Percentiles rank a stretch among this genome's conserved stretches.
phyloP scores from a whole-genome alignment of 345 rosid species.

The Pelargonium nanum region DNA sequence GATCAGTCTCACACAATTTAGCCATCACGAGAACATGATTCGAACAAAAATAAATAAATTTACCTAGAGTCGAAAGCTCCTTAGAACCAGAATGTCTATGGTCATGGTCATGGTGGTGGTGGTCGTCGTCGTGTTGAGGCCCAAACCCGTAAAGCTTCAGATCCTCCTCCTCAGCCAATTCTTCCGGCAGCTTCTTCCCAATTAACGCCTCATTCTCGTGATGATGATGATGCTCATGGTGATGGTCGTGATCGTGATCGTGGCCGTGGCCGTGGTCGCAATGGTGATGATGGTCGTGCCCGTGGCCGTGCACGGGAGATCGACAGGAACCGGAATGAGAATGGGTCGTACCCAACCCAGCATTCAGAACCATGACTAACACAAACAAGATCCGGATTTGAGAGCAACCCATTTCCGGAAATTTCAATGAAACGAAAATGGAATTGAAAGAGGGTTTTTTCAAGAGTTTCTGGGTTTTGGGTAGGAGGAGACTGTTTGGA shows the following conservation, averaged over 20 bases:
- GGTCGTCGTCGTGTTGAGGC: conserved; percentile 26
- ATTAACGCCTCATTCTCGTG: conserved; percentile 4
- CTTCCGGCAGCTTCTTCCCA: conserved; percentile 62
- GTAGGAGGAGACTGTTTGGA: conserved; percentile 1
- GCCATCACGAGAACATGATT: not conserved
- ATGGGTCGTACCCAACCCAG: conserved; percentile 25
- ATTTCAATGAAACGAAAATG: not conserved
- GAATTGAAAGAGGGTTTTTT: not conserved
- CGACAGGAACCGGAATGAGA: conserved; percentile 17
- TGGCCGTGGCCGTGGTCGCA: conserved; percentile 1
- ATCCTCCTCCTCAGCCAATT: conserved; percentile 89
- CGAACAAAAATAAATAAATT: not conserved
- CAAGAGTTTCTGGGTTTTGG: not conserved
- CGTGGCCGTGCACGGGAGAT: conserved; percentile 36
- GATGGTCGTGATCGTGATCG: conserved; percentile 18
- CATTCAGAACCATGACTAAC: conserved; percentile 18
- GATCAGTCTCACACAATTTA: not conserved
- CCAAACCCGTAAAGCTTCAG: conserved; percentile 74
- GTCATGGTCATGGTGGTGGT: conserved; percentile 20
- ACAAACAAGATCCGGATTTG: conserved; percentile 5
- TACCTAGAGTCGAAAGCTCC: conserved; percentile 56
- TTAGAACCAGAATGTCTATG: conserved; percentile 20
- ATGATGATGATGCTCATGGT: conserved; percentile 8
- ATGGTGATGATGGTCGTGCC: conserved; percentile 31
- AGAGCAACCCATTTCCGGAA: not conserved